Evolutionary conservation across 257 asterid species (phyloP).

Genomic region (Agastache rugosa): DNA sequence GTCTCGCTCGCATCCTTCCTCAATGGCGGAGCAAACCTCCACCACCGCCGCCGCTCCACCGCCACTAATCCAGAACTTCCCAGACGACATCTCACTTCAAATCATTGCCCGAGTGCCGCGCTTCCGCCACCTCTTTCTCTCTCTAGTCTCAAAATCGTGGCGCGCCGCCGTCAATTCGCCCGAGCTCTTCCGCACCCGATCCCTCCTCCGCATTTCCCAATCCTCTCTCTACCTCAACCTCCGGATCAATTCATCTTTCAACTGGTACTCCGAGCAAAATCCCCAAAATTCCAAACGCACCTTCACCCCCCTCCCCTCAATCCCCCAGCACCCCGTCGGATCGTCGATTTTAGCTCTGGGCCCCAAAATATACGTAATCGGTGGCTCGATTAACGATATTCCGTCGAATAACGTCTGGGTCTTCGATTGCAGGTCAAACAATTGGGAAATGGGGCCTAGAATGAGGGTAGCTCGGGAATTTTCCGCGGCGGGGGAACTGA

Average conservation of each 20-base stretch:
- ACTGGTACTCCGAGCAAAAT: constrained; percentile 60
- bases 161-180: constrained; percentile 52
- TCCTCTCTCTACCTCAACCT: constrained; percentile 65
- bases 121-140: constrained; percentile 58
- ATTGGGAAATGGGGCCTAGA: constrained; percentile 76
- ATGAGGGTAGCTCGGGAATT: constrained; percentile 81
- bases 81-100: constrained; percentile 75
- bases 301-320: constrained; percentile 54
- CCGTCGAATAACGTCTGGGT: constrained; percentile 67
- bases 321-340: constrained; percentile 68
- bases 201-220: constrained; percentile 58
- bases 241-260: constrained; percentile 62
- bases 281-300: constrained; percentile 42
- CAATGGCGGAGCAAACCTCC: constrained; percentile 47
- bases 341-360: constrained; percentile 68
- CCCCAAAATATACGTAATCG: constrained; percentile 67
- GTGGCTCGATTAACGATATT: constrained; percentile 73
- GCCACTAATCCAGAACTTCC: constrained; percentile 62
- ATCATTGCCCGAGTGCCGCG: constrained; percentile 81
- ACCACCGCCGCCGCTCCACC: constrained; percentile 19
- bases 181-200: constrained; percentile 65
- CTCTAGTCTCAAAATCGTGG: constrained; percentile 85
- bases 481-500: constrained; percentile 69
- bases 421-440: constrained; percentile 72
- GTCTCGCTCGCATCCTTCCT: too few species aligned